These are phyloP conservation scores for Lactarius evosmus DNA, from an alignment of 768 basidiomycete species.

Conservation along the genomic window DNA sequence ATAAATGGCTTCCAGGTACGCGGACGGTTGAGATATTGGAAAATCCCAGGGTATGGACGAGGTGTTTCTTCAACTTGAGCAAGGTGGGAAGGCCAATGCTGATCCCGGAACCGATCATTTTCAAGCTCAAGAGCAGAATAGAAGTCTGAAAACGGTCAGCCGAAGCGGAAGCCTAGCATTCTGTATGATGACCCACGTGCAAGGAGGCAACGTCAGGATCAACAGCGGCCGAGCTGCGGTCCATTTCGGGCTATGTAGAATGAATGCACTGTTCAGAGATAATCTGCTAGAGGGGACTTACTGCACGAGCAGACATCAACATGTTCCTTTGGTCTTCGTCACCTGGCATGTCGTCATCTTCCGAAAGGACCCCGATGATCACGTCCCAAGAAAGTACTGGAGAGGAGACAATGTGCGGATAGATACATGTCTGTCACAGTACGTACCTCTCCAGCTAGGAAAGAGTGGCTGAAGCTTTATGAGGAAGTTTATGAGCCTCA, in stretches of 20 bases:
- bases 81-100: conserved; percentile 48
- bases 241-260: conserved; percentile 37
- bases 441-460: conserved; percentile 60
- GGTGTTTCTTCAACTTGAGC: conserved; percentile 55
- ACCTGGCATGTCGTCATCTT: conserved; percentile 48
- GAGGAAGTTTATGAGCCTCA: conserved; percentile 58
- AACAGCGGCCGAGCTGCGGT: conserved; percentile 25
- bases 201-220: conserved; percentile 51
- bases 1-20: conserved; percentile 45
- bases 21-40: conserved; percentile 46
- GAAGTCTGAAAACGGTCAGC: conserved; percentile 43
- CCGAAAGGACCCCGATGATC: conserved; percentile 54
- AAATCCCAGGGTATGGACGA: conserved; percentile 55
- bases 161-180: background rate
- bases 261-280: background rate
- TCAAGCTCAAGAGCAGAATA: conserved; percentile 54
- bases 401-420: background rate
- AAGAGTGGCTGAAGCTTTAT: conserved; percentile 68
- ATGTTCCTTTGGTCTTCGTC: conserved; percentile 41
- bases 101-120: conserved; percentile 66
- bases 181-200: conserved; percentile 38
- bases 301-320: conserved; percentile 42
- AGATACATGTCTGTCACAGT: background rate
- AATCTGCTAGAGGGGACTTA: conserved; percentile 30
- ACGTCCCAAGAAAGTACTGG: conserved; percentile 64